These are phyloP conservation scores for Dioscorea alata DNA, from an alignment of 106 monocot species.

Conservation along the genomic window DNA sequence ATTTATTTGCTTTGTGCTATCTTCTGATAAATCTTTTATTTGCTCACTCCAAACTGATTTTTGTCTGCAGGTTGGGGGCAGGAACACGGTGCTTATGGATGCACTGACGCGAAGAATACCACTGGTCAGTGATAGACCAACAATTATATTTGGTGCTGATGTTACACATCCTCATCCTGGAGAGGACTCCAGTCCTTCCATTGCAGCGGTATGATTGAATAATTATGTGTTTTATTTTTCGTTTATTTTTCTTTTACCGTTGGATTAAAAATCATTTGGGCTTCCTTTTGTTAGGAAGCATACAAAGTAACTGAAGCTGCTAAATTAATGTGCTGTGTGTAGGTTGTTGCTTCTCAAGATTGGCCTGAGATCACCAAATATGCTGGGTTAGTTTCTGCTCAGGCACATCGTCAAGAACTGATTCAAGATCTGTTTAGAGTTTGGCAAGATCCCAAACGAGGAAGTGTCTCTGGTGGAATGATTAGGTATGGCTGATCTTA, in stretches of 20 bases:
- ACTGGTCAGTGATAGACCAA: conserved; percentile 79
- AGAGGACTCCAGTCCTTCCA: conserved; percentile 93
- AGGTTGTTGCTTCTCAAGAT: conserved; percentile 99
- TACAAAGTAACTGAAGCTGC: neutral
- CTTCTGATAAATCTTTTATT: neutral
- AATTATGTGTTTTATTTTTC: neutral
- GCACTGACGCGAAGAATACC: conserved; percentile 75
- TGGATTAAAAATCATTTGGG: neutral
- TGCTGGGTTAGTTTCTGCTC: conserved; percentile 86
- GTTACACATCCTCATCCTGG: conserved; percentile 98
- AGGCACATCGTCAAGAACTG: conserved; percentile 88
- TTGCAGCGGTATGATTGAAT: conserved; percentile 77
- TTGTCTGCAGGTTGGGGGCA: conserved; percentile 73
- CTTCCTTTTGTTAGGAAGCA: neutral
- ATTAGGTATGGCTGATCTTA: conserved; percentile 44
- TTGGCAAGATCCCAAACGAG: conserved; percentile 67
- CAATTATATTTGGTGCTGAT: conserved; percentile 99
- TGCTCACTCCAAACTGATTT: neutral
- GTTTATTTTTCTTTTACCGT: neutral
- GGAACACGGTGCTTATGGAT: conserved; percentile 96
- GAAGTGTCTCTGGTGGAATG: conserved; percentile 82
- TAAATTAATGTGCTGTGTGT: neutral
- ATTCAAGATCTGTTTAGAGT: conserved; percentile 86
- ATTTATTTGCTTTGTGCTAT: neutral
- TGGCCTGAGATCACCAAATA: conserved; percentile 99